These are phyloP conservation scores for Eucalyptus shirleyi DNA, from an alignment of 345 rosid genomes.

Conservation along the genomic window DNA sequence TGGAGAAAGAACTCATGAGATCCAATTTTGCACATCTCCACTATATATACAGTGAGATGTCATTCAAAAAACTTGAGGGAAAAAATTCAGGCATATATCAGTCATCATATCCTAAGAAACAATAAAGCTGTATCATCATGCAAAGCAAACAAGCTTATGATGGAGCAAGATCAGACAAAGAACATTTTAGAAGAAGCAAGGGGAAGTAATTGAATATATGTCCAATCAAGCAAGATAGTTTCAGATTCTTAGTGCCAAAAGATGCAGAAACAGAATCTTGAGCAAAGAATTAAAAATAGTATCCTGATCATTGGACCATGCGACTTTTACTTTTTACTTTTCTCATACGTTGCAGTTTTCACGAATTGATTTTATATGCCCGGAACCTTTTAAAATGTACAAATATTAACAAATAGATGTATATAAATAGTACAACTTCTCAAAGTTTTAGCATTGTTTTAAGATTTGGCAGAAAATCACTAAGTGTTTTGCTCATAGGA, in stretches of 20 bases:
- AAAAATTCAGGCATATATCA: not conserved
- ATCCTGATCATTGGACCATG: not conserved
- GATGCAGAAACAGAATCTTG: not conserved
- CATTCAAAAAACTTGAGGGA: not conserved
- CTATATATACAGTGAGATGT: not conserved
- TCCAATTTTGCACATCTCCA: not conserved
- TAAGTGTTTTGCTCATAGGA: not conserved
- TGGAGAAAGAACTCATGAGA: not conserved
- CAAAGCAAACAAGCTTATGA: not conserved
- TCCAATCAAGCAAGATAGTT: not conserved
- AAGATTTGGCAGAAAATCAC: not conserved
- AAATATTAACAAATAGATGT: not conserved
- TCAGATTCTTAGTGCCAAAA: not conserved
- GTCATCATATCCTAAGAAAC: not conserved
- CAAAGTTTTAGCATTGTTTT: not conserved
- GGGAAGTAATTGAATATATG: not conserved
- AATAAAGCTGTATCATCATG: not conserved
- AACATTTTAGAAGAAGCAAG: not conserved
- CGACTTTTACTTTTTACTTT: not conserved
- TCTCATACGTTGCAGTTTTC: not conserved
- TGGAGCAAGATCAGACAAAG: not conserved
- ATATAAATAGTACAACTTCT: not conserved
- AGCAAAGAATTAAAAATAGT: not conserved
- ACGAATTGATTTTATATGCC: not conserved
- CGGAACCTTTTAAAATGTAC: not conserved